Evolutionary conservation across 108 stramenopile genomes (phyloP).

Genomic region (Fragilaria crotonensis): DNA sequence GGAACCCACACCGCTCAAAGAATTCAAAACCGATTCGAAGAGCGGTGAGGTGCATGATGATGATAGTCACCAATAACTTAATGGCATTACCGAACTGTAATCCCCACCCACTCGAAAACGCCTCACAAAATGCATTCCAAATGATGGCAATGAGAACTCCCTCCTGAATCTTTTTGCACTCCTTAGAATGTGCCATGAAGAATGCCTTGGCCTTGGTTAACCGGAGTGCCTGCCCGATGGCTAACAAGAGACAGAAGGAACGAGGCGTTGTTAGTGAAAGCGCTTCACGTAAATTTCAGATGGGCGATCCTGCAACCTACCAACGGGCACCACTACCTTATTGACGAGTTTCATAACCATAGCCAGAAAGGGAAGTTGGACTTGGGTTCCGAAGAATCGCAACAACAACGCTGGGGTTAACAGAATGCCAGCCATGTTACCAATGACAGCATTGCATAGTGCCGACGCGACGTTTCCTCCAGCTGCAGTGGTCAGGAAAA

Average conservation of each 20-base stretch:
- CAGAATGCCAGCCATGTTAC: slow-evolving; percentile 84
- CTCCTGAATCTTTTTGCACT: slow-evolving; percentile 79
- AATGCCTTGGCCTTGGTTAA: slow-evolving; percentile 43
- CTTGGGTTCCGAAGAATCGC: slow-evolving; percentile 60
- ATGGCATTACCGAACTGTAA: slow-evolving; percentile 45
- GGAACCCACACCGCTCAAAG: slow-evolving; percentile 39
- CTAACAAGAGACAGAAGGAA: too few relatives aligned
- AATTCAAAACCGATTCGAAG: slow-evolving; percentile 39
- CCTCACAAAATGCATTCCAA: slow-evolving; percentile 90
- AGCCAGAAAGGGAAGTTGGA: slow-evolving; percentile 66
- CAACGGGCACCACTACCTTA: slow-evolving; percentile 78
- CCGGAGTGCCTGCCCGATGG: slow-evolving; percentile 69
- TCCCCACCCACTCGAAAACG: slow-evolving; percentile 72
- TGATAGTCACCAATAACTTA: slow-evolving; percentile 47
- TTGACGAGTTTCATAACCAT: slow-evolving; percentile 68
- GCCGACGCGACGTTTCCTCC: slow-evolving; percentile 80
- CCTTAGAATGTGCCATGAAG: slow-evolving; percentile 43
- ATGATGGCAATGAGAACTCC: slow-evolving; percentile 82
- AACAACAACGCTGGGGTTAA: slow-evolving; percentile 81
- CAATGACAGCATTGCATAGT: slow-evolving; percentile 85
- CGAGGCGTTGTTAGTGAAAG: neutral
- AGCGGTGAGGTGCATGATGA: slow-evolving; percentile 55
- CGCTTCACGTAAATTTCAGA: neutral
- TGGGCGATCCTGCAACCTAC: neutral
- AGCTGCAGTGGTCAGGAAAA: slow-evolving; percentile 72